Evolutionary conservation across 2,329 filamentous ascomycete genomes (phyloP).

Genomic region (Ceratocystiopsis brevicomis): DNA sequence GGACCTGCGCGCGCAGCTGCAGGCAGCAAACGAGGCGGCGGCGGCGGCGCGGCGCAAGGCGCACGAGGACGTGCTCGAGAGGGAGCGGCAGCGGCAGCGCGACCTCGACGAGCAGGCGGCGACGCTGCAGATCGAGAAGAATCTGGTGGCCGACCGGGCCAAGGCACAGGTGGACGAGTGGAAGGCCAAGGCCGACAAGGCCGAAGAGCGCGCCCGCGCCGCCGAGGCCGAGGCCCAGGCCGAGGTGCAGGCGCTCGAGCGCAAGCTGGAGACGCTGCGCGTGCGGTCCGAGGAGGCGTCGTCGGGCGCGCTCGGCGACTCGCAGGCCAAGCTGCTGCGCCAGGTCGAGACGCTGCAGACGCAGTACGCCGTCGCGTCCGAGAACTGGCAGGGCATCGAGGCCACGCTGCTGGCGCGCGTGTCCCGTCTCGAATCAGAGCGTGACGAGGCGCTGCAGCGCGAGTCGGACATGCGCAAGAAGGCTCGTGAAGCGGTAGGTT

Average conservation of each 20-base stretch:
- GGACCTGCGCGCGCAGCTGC: constrained; percentile 51
- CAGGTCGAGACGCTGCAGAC: constrained; percentile 93
- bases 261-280: constrained; percentile 75
- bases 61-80: constrained; percentile 47
- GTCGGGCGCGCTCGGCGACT: constrained; percentile 61
- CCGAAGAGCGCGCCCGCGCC: constrained; percentile 48
- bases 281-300: constrained; percentile 75
- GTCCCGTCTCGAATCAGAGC: constrained; percentile 67
- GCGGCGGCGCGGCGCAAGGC: constrained; percentile 48
- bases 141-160: constrained; percentile 43
- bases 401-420: constrained; percentile 63
- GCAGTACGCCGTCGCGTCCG: constrained; percentile 82
- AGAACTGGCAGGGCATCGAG: constrained; percentile 97
- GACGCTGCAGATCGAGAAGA: constrained; percentile 62
- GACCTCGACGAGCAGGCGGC: constrained; percentile 38
- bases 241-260: constrained; percentile 64
- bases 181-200: constrained; percentile 52
- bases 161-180: constrained; percentile 55
- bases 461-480: constrained; percentile 82
- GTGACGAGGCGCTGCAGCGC: constrained; percentile 64
- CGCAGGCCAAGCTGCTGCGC: constrained; percentile 72
- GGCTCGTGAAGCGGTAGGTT: constrained; percentile 61
- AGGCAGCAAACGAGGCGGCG: constrained; percentile 45
- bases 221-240: constrained; percentile 60
- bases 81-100: constrained; percentile 33